These are phyloP conservation scores for Bretziella fagacearum DNA, from an alignment of 2,329 filamentous ascomycete species.

Conservation along the genomic window DNA sequence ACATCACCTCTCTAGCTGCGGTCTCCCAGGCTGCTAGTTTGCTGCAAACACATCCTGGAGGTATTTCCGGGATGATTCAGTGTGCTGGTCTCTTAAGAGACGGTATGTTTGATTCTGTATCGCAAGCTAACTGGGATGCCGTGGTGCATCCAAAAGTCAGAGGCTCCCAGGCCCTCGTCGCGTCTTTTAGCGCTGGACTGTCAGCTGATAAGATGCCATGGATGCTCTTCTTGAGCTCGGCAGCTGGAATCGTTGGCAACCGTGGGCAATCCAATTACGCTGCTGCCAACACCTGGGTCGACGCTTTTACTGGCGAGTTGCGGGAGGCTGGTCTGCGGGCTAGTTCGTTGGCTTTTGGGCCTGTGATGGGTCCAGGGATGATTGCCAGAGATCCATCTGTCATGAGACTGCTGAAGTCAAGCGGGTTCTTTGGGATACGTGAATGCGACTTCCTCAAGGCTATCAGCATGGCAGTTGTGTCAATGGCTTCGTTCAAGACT, in stretches of 20 bases:
- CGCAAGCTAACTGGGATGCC: slow-evolving; percentile 21
- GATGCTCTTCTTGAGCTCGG: slow-evolving; percentile 19
- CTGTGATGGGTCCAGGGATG: slow-evolving; percentile 38
- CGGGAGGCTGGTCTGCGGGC: slow-evolving; percentile 25
- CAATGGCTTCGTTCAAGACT: slow-evolving; percentile 4
- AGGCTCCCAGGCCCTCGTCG: slow-evolving; percentile 27
- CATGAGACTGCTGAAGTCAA: slow-evolving; percentile 31
- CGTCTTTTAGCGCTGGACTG: slow-evolving; percentile 16
- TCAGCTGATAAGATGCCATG: slow-evolving; percentile 21
- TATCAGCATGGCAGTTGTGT: slow-evolving; percentile 29
- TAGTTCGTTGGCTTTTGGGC: slow-evolving; percentile 35
- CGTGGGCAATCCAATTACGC: slow-evolving; percentile 42
- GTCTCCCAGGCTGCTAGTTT: slow-evolving; percentile 18
- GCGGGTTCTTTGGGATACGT: slow-evolving; percentile 37
- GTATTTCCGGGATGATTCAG: slow-evolving; percentile 22
- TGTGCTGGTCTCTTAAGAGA: slow-evolving; percentile 24
- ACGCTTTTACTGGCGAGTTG: slow-evolving; percentile 28
- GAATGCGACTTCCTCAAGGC: slow-evolving; percentile 33
- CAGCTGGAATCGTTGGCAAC: slow-evolving; percentile 32
- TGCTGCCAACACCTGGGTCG: slow-evolving; percentile 35
- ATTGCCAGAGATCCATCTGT: slow-evolving; percentile 31
- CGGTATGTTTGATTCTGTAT: slow-evolving; percentile 23
- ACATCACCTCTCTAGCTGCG: slow-evolving; percentile 26
- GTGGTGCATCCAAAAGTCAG: slow-evolving; percentile 23
- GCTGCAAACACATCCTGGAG: slow-evolving; percentile 17